Percentiles rank a stretch among this genome's conserved stretches.
Conservation (phyloP, 2,329 filamentous ascomycete species). For the Aspergillus brasiliensis region DNA sequence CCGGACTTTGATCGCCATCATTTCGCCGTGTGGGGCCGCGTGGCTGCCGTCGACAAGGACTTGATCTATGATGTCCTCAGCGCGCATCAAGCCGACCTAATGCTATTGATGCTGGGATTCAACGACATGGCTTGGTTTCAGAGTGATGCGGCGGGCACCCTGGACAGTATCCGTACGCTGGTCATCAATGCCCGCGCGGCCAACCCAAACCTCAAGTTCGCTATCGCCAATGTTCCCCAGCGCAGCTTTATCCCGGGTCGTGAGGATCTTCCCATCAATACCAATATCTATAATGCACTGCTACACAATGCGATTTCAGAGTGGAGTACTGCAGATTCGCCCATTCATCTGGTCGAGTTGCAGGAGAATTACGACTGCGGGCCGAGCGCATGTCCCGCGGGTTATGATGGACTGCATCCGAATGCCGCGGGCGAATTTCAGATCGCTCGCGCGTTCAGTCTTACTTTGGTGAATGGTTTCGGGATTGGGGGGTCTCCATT, state of each 20-base stretch:
- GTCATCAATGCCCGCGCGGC: not conserved
- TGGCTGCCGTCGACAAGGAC: not conserved
- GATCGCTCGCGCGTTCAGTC: slow-evolving; percentile 5
- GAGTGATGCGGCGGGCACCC: not conserved
- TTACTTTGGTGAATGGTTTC: not conserved
- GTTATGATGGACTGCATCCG: slow-evolving; percentile 8
- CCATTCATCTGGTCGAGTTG: slow-evolving; percentile 1
- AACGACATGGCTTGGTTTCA: slow-evolving; percentile 12
- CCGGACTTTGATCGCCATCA: not conserved
- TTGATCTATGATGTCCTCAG: not conserved
- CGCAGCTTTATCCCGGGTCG: slow-evolving; percentile 3
- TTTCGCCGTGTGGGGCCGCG: slow-evolving; percentile 10
- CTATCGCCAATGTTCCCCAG: slow-evolving; percentile 6
- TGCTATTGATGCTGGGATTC: slow-evolving; percentile 9
- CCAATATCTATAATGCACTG: slow-evolving; percentile 4
- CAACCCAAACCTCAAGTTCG: slow-evolving; percentile 5
- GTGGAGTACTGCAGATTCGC: slow-evolving; percentile 3
- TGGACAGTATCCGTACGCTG: not conserved
- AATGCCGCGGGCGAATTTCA: not conserved
- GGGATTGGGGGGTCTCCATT: not conserved
- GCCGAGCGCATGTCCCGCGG: slow-evolving; percentile 1
- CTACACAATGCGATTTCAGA: not conserved
- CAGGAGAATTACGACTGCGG: slow-evolving; percentile 4
- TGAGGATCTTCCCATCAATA: slow-evolving; percentile 6
- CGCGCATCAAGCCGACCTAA: not conserved